Conservation (phyloP, 257 asterid species). For the Solanum pinnatisectum region DNA sequence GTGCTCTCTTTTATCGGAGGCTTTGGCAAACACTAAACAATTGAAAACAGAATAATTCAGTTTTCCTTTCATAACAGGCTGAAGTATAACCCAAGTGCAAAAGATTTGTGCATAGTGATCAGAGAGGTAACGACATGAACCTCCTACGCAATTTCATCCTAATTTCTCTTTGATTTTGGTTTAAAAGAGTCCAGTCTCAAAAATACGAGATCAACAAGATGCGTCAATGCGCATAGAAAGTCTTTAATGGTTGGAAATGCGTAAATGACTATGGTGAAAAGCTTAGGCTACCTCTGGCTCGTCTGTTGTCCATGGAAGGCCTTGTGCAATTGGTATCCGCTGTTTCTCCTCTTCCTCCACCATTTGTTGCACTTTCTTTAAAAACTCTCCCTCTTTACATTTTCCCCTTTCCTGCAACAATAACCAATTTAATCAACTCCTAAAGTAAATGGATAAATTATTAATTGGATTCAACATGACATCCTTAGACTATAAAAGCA, state of each 20-base stretch:
- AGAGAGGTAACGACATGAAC: neutral
- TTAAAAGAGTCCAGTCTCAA: neutral
- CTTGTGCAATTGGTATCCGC: constrained; percentile 83
- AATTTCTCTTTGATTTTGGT: neutral
- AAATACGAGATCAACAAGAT: neutral
- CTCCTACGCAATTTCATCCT: neutral
- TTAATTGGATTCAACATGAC: neutral
- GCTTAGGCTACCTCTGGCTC: constrained; percentile 67
- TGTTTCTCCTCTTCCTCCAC: constrained; percentile 72
- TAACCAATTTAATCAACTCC: neutral
- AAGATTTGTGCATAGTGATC: neutral
- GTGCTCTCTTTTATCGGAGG: constrained; percentile 69
- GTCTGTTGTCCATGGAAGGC: constrained; percentile 95
- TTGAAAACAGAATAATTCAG: neutral
- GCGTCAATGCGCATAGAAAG: neutral
- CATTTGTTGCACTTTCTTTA: constrained; percentile 61
- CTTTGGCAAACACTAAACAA: constrained; percentile 62
- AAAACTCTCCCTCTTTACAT: constrained; percentile 71
- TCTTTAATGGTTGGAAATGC: neutral
- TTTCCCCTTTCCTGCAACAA: constrained; percentile 74
- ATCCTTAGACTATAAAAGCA: neutral
- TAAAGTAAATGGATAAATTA: neutral
- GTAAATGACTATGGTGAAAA: neutral
- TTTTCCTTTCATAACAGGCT: neutral
- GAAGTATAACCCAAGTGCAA: neutral